Conservation (phyloP, 2,329 filamentous ascomycete species). For the Hymenoscyphus fructigenus region DNA sequence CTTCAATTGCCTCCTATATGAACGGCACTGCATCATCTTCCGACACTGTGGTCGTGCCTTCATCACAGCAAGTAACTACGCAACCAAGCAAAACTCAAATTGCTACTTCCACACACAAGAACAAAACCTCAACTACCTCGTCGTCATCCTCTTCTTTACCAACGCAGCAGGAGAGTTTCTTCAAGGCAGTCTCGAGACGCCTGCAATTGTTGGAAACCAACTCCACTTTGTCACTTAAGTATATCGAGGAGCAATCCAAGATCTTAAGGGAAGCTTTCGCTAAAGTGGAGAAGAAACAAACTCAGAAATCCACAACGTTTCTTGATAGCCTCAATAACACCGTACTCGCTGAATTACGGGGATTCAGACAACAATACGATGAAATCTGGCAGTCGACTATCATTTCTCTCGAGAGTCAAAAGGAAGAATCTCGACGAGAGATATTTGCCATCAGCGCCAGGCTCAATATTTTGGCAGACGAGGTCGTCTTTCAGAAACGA, state of each 20-base stretch:
- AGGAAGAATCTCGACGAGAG: constrained; percentile 79
- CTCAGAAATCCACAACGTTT: constrained; percentile 79
- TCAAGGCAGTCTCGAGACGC: constrained; percentile 93
- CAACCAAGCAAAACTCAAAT: constrained; percentile 24
- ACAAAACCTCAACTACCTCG: constrained; percentile 39
- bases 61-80: constrained; percentile 14
- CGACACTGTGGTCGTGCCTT: constrained; percentile 10
- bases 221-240: constrained; percentile 87
- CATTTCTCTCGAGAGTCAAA: constrained; percentile 84
- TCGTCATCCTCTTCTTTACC: constrained; percentile 59
- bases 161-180: constrained; percentile 95
- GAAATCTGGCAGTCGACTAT: constrained; percentile 96
- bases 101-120: constrained; percentile 23
- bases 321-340: constrained; percentile 84
- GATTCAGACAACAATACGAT: constrained; percentile 83
- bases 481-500: constrained; percentile 81
- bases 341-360: constrained; percentile 76
- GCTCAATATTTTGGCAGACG: constrained; percentile 87
- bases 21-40: constrained; percentile 13
- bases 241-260: constrained; percentile 93
- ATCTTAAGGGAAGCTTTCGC: constrained; percentile 85
- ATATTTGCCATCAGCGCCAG: constrained; percentile 78
- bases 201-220: constrained; percentile 89
- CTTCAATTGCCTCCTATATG: constrained; percentile 9
- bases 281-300: constrained; percentile 82